Conservation (phyloP, 192 early-diverging fungal species). For the Coemansia umbellata region DNA sequence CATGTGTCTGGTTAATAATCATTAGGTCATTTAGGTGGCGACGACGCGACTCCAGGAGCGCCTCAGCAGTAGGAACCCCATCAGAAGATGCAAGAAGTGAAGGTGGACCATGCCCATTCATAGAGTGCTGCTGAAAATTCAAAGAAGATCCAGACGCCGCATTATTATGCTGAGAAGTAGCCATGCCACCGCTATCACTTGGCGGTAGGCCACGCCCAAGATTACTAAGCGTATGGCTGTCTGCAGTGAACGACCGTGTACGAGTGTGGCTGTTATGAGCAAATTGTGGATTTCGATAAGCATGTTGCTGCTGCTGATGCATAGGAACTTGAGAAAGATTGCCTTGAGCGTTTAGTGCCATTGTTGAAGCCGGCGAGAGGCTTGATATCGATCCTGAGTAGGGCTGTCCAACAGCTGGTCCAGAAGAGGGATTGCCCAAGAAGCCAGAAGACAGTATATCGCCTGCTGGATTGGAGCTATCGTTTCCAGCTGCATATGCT, state of each 20-base stretch:
- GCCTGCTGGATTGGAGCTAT: neutral
- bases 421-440: neutral
- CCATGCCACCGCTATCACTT: neutral
- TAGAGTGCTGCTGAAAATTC: neutral
- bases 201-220: neutral
- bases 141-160: neutral
- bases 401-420: neutral
- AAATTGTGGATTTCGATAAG: no score
- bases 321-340: no score
- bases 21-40: slow-evolving; percentile 42
- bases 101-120: neutral
- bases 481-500: neutral
- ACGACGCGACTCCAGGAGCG: slow-evolving; percentile 33
- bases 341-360: no score
- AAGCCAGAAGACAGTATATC: no score
- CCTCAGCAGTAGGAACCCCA: slow-evolving; percentile 23
- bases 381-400: neutral
- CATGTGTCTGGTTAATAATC: slow-evolving; percentile 45
- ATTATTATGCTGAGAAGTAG: neutral
- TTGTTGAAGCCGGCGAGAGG: neutral
- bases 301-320: slow-evolving; percentile 1
- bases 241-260: slow-evolving; percentile 27
- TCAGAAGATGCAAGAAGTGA: neutral
- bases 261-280: slow-evolving; percentile 9
- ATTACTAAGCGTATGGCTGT: slow-evolving; percentile 13